Conservation (phyloP, 2,329 filamentous ascomycete genomes). For the Aspergillus hortae region DNA sequence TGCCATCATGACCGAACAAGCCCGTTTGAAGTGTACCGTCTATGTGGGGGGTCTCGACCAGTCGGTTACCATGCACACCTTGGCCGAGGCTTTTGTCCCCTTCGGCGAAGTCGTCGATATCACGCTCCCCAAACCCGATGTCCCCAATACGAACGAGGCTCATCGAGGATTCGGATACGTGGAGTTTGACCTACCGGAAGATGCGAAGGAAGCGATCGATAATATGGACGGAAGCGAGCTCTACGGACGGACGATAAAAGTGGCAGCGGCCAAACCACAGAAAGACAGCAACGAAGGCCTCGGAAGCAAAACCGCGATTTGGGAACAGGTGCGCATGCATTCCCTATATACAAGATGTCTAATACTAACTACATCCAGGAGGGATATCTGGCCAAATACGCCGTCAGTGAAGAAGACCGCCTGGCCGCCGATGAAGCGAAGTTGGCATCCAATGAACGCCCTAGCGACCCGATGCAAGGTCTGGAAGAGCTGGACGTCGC, state of each 20-base stretch:
- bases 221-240: constrained; percentile 98
- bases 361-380: constrained; percentile 58
- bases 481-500: constrained; percentile 91
- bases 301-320: constrained; percentile 89
- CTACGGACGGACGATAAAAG: constrained; percentile 87
- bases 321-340: constrained; percentile 75
- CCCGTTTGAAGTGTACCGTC: constrained; percentile 84
- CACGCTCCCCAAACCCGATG: constrained; percentile 81
- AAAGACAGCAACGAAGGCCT: constrained; percentile 85
- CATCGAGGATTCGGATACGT: constrained; percentile 96
- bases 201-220: constrained; percentile 93
- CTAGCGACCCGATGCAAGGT: constrained; percentile 90
- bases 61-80: constrained; percentile 67
- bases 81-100: constrained; percentile 90
- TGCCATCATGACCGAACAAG: constrained; percentile 68
- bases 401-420: constrained; percentile 75
- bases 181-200: constrained; percentile 80
- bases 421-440: constrained; percentile 56
- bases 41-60: constrained; percentile 87
- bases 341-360: background rate
- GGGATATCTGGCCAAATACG: constrained; percentile 86
- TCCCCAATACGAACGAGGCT: constrained; percentile 69
- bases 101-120: constrained; percentile 96
- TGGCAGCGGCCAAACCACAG: constrained; percentile 85
- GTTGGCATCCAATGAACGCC: constrained; percentile 50